A percentile compares a stretch with the other conserved stretches of the same genome.
Evolutionary conservation across 2,329 filamentous ascomycete genomes (phyloP).

Genomic region (Cordyceps militaris): DNA sequence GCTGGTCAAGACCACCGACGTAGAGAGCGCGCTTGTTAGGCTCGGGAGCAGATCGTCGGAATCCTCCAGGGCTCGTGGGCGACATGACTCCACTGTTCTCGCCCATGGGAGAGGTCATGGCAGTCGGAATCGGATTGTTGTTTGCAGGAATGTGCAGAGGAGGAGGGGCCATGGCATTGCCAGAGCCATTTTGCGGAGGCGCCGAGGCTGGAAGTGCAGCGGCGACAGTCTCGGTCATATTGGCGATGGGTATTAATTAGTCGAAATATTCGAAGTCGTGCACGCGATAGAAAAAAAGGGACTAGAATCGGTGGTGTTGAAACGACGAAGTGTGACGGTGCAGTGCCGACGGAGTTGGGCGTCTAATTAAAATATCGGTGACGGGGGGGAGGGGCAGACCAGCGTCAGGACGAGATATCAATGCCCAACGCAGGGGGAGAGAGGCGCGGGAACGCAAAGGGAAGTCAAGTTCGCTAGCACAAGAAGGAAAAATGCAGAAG

Average conservation of each 20-base stretch:
- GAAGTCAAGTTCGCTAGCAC: neutral
- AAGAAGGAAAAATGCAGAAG: neutral
- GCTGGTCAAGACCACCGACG: conserved; percentile 87
- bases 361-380: conserved; percentile 13
- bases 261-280: conserved; percentile 3
- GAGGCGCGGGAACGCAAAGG: conserved; percentile 5
- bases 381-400: conserved; percentile 14
- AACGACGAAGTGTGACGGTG: neutral
- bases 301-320: neutral
- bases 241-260: conserved; percentile 12
- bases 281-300: neutral
- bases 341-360: neutral
- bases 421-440: conserved; percentile 5
- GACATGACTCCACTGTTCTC: conserved; percentile 68
- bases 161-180: conserved; percentile 58
- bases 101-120: conserved; percentile 78
- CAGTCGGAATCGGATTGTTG: conserved; percentile 89
- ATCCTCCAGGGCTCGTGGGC: conserved; percentile 72
- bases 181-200: conserved; percentile 48
- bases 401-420: conserved; percentile 10
- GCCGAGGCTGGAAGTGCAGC: conserved; percentile 64
- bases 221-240: conserved; percentile 47
- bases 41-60: conserved; percentile 88
- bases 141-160: conserved; percentile 93
- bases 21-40: conserved; percentile 98